These are phyloP conservation scores for Dryas drummondii DNA, from an alignment of 306 rosid species.

Conservation along the genomic window DNA sequence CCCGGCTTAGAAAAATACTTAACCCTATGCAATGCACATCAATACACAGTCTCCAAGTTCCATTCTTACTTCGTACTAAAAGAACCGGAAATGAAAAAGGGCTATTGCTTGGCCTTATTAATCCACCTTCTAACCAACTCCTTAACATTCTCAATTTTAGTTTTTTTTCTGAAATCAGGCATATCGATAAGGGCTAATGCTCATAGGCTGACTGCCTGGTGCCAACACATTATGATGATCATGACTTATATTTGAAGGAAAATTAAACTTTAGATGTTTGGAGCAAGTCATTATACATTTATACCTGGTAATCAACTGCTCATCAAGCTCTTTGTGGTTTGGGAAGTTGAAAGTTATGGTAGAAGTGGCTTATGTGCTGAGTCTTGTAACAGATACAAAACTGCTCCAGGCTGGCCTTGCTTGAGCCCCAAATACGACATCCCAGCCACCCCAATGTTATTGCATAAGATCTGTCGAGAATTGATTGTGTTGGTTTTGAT, in stretches of 20 bases:
- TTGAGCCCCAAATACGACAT: neutral
- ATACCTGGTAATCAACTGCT: neutral
- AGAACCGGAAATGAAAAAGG: neutral
- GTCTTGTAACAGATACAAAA: neutral
- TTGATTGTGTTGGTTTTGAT: too few relatives aligned
- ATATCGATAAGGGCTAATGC: neutral
- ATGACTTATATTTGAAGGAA: too few relatives aligned
- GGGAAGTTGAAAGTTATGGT: neutral
- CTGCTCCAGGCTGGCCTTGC: neutral
- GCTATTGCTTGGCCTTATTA: neutral
- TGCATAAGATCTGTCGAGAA: too few relatives aligned
- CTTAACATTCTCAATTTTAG: neutral
- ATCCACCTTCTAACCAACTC: neutral
- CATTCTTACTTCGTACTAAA: neutral
- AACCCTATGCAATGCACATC: neutral
- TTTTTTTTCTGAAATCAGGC: neutral
- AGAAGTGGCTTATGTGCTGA: neutral
- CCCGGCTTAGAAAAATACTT: neutral
- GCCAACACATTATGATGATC: too few relatives aligned
- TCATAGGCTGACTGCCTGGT: too few relatives aligned
- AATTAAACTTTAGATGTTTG: neutral
- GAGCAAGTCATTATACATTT: neutral
- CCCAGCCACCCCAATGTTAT: too few relatives aligned
- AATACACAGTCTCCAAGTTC: neutral
- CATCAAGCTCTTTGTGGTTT: neutral